These are phyloP conservation scores for Coelastrella sp. DNA, from an alignment of 139 green algal species.

Conservation along the genomic window DNA sequence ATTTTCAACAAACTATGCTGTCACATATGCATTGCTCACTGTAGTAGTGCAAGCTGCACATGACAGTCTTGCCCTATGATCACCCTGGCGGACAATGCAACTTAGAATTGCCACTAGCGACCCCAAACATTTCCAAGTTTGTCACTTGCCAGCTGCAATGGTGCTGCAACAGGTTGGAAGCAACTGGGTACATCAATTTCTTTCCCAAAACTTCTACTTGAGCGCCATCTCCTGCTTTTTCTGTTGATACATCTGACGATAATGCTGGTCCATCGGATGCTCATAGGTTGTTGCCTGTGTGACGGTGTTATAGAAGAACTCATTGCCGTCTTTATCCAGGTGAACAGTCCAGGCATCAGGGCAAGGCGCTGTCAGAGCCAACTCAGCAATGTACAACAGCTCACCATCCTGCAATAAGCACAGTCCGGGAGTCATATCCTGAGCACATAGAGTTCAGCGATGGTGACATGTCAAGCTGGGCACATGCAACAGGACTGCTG, in stretches of 20 bases:
- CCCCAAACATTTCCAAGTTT: no score
- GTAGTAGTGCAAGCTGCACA: no score
- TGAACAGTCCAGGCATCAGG: conserved; percentile 73
- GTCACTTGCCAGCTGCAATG: not conserved
- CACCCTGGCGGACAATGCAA: no score
- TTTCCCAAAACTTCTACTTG: not conserved
- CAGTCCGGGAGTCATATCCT: not conserved
- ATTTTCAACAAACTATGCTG: no score
- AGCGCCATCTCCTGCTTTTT: conserved; percentile 9
- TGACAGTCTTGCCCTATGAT: no score
- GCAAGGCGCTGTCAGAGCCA: conserved; percentile 78
- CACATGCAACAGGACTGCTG: no score
- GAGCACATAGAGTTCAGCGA: no score
- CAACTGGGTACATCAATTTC: no score
- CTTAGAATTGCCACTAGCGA: no score
- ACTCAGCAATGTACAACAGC: conserved; percentile 84
- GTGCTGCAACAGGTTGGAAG: not conserved
- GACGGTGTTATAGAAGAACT: conserved; percentile 68
- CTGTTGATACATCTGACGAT: conserved; percentile 50
- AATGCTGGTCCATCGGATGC: conserved; percentile 84
- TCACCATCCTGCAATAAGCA: conserved; percentile 62
- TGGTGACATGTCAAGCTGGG: no score
- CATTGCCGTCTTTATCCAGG: conserved; percentile 64
- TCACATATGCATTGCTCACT: no score
- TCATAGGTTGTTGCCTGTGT: conserved; percentile 74